Evolutionary conservation across 495 filamentous ascomycete species (phyloP), one percentile per base, ranked within the genome.

Genomic region (Cairneyella variabilis): DNA sequence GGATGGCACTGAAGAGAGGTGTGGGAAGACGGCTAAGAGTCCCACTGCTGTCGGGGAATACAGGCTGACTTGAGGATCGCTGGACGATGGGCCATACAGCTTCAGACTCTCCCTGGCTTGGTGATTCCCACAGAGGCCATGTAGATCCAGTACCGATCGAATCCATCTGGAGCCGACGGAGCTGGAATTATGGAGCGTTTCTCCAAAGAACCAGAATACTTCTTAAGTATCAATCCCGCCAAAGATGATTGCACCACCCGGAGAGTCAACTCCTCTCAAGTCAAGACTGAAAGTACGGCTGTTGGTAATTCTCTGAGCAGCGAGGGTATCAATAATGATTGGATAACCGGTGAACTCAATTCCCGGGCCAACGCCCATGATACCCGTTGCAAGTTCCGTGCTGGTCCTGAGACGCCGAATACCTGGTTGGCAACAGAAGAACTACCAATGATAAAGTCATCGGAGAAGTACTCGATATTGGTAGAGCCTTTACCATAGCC

Each of bases 191-290:
- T 56, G 3, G 59, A 47, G 3, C 61, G 14, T 3, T 42, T 58
- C 16, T 56, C 66, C 2, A 95, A 74, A 1, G 67, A 27, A 25
- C 87, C 89, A 16, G 71, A 71, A 63, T 82, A 93, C 58, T 89
- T 91, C 41, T 74, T 81, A 1, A n/a, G 80, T 86, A 63, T 95
- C 82, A 32, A 95, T 82, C 27, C 89, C 89, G 17, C 89, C 89
- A 56, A 95, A 95, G 26, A 92, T 76, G 55, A 95, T 83, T 20
- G 83, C 77, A 69, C 67, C 50, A 4, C 46, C 49, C 12, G 64
- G 56, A 8, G 45, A 57, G 14, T 57, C 37, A 37, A 68, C 60
- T 23, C 69, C 67, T 9, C 86, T 75, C 1, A 86, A 69, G 48
- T 88, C 83, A 16, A 91, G 67, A 43, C 82, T 86, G 65, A 90